Percentiles rank a stretch among this genome's conserved stretches.
Conservation (phyloP, 768 basidiomycete genomes). For the Hericium erinaceus region DNA sequence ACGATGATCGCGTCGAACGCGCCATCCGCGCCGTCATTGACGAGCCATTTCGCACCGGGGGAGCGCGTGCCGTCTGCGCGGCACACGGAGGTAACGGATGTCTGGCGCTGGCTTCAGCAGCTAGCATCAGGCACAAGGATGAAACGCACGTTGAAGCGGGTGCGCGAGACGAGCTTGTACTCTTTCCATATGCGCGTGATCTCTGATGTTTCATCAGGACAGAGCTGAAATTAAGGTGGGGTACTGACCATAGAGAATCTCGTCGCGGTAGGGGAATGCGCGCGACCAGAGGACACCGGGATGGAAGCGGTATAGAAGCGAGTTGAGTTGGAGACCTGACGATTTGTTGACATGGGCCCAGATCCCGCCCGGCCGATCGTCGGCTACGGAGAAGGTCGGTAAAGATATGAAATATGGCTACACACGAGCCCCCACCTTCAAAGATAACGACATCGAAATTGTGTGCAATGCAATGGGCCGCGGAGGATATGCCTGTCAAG, state of each 20-base stretch:
- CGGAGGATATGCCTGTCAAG: conserved; percentile 43
- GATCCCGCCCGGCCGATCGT: conserved; percentile 34
- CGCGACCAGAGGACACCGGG: conserved; percentile 34
- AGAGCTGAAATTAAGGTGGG: background rate
- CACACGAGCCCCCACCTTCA: conserved; percentile 22
- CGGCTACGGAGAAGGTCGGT: conserved; percentile 6
- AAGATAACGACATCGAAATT: conserved; percentile 45
- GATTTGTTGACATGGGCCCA: conserved; percentile 46
- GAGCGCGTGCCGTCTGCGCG: background rate
- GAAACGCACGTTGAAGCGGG: conserved; percentile 37
- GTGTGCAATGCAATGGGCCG: conserved; percentile 41
- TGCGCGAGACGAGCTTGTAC: conserved; percentile 37
- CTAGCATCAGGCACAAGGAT: conserved; percentile 24
- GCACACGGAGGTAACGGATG: background rate
- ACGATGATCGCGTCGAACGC: conserved; percentile 43
- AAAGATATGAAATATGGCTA: background rate
- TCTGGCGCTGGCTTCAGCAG: too few relatives aligned
- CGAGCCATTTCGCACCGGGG: conserved; percentile 29
- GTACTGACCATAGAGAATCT: conserved; percentile 34
- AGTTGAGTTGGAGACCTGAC: conserved; percentile 42
- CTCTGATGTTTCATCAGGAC: conserved; percentile 19
- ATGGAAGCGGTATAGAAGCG: conserved; percentile 42
- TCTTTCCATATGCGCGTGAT: conserved; percentile 36
- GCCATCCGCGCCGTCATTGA: conserved; percentile 39
- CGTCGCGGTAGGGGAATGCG: conserved; percentile 39